These are phyloP conservation scores for Podospora appendiculata DNA, from an alignment of 495 filamentous ascomycete genomes.

Conservation along the genomic window DNA sequence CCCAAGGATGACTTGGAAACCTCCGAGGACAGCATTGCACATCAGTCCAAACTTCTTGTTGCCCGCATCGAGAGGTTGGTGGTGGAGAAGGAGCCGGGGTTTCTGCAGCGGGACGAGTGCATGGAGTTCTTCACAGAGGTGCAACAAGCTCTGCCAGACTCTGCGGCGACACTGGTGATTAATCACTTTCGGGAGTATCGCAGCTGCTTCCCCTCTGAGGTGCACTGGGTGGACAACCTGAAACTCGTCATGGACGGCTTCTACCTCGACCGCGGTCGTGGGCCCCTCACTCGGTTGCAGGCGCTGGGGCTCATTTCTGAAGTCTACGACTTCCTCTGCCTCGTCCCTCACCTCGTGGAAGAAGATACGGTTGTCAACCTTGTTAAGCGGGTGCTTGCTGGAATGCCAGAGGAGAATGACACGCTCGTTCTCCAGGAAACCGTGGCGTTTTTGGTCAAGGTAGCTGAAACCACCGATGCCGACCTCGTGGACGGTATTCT, in stretches of 20 bases:
- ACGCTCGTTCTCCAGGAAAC: conserved; percentile 42
- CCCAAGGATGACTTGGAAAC: conserved; percentile 13
- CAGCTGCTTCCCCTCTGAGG: conserved; percentile 64
- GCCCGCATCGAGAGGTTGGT: conserved; percentile 37
- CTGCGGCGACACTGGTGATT: conserved; percentile 49
- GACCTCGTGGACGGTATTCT: conserved; percentile 46
- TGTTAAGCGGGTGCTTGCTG: conserved; percentile 36
- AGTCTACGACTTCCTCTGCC: conserved; percentile 52
- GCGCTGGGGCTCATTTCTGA: conserved; percentile 63
- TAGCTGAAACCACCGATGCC: conserved; percentile 39
- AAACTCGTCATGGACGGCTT: conserved; percentile 56
- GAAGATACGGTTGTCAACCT: conserved; percentile 33
- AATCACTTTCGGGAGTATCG: conserved; percentile 52
- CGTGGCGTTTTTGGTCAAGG: conserved; percentile 39
- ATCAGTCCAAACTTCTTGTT: conserved; percentile 28
- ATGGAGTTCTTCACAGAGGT: conserved; percentile 63
- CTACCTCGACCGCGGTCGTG: conserved; percentile 54
- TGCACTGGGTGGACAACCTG: conserved; percentile 58
- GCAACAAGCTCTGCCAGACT: conserved; percentile 48
- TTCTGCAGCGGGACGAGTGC: conserved; percentile 53
- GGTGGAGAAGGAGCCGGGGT: conserved; percentile 25
- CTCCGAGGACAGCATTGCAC: conserved; percentile 26
- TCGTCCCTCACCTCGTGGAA: conserved; percentile 43
- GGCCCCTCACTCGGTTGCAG: conserved; percentile 57
- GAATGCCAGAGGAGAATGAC: conserved; percentile 49